phyloP scores from a whole-genome alignment of 768 basidiomycete species.

The Pholiota microspora region DNA sequence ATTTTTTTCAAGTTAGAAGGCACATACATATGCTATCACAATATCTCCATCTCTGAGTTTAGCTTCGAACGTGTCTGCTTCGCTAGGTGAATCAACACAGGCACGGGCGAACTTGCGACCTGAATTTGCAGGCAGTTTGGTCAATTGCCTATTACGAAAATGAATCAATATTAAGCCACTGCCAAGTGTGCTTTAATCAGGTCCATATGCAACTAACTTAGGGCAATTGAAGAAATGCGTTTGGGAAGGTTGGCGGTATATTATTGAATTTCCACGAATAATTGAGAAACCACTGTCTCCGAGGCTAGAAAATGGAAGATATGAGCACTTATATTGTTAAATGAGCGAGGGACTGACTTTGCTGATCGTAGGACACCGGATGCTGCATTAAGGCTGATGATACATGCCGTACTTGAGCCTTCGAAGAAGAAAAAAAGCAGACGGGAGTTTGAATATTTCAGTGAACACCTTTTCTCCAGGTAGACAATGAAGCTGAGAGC shows the following conservation, averaged over 20 bases:
- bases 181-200: constrained; percentile 14
- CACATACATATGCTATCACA: constrained; percentile 45
- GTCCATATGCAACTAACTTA: constrained; percentile 31
- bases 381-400: constrained; percentile 71
- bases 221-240: constrained; percentile 60
- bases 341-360: constrained; percentile 69
- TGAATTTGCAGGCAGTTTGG: constrained; percentile 47
- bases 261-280: constrained; percentile 63
- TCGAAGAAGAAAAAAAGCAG: constrained; percentile 1
- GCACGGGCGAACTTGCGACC: constrained; percentile 44
- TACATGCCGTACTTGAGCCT: constrained; percentile 87
- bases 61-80: constrained; percentile 42
- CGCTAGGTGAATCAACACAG: constrained; percentile 50
- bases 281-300: constrained; percentile 81
- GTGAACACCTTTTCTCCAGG: background rate
- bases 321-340: too few species aligned
- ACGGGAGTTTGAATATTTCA: background rate
- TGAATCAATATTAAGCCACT: background rate
- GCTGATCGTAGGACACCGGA: constrained; percentile 75
- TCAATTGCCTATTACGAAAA: constrained; percentile 41
- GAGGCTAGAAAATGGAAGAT: too few species aligned
- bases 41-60: constrained; percentile 52
- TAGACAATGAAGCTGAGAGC: background rate
- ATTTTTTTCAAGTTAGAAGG: too few species aligned
- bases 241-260: constrained; percentile 50